These are phyloP conservation scores for Corniculantispora saksenae DNA, from an alignment of 2,329 filamentous ascomycete genomes.

Conservation along the genomic window DNA sequence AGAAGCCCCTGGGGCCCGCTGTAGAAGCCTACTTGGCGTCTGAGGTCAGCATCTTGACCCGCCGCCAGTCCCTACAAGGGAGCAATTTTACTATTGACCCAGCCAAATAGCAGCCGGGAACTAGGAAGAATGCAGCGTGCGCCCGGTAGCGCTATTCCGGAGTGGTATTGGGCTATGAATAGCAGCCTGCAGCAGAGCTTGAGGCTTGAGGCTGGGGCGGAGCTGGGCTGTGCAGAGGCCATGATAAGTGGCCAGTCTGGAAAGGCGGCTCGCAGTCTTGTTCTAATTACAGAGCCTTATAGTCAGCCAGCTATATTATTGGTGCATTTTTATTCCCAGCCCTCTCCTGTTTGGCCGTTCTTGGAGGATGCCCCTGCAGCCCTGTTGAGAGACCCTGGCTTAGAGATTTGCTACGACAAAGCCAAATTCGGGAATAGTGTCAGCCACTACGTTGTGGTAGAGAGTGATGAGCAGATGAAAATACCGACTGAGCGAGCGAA, in stretches of 20 bases:
- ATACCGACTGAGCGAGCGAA: neutral
- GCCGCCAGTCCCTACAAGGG: neutral
- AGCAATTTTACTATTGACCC: neutral
- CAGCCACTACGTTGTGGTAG: neutral
- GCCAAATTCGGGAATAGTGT: neutral
- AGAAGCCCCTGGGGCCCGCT: neutral
- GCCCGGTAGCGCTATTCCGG: neutral
- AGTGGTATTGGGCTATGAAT: neutral
- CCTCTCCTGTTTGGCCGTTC: neutral
- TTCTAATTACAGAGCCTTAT: neutral
- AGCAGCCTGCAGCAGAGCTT: neutral
- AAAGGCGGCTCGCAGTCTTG: neutral
- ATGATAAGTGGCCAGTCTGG: neutral
- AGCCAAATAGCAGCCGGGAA: neutral
- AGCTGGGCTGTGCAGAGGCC: neutral
- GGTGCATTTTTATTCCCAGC: neutral
- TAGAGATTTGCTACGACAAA: neutral
- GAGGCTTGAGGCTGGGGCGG: neutral
- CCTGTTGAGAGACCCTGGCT: neutral
- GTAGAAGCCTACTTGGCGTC: neutral
- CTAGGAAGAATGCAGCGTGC: neutral
- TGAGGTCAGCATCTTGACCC: conserved; percentile 5
- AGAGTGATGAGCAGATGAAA: neutral
- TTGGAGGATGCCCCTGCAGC: neutral
- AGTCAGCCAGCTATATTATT: neutral